Percentiles rank a stretch among this genome's conserved stretches.
Conservation (phyloP, 805 yeast species). For the Myxozyma sirexii region DNA sequence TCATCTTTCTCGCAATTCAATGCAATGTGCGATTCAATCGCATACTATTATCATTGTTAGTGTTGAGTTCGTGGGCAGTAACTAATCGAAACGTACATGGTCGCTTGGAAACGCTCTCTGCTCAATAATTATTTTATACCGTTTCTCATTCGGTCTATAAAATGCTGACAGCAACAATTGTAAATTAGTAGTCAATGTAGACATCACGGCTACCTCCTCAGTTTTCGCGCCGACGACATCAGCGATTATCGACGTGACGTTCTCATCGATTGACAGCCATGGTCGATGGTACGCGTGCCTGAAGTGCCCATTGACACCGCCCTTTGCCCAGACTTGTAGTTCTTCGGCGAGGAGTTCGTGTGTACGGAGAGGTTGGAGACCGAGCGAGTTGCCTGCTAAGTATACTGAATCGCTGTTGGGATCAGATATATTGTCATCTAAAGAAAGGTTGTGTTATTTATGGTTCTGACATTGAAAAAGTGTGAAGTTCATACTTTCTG, state of each 20-base stretch:
- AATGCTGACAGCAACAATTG: constrained; percentile 74
- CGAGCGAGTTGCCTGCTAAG: constrained; percentile 92
- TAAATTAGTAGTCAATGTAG: constrained; percentile 78
- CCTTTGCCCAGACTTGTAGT: constrained; percentile 75
- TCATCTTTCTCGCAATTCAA: constrained; percentile 58
- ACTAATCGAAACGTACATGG: constrained; percentile 41
- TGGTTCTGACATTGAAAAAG: background rate
- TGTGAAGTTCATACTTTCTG: constrained; percentile 11
- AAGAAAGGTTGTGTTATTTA: background rate
- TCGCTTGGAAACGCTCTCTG: constrained; percentile 91
- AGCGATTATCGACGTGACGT: constrained; percentile 68
- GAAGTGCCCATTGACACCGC: constrained; percentile 88
- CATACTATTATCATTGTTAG: constrained; percentile 49
- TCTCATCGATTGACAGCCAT: constrained; percentile 87
- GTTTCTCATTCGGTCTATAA: constrained; percentile 60
- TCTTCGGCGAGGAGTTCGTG: constrained; percentile 62
- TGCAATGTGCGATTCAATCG: constrained; percentile 71
- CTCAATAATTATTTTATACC: constrained; percentile 77
- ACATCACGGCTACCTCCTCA: constrained; percentile 86
- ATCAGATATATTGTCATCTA: constrained; percentile 9
- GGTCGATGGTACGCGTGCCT: constrained; percentile 54
- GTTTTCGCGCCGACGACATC: constrained; percentile 73
- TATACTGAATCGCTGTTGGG: constrained; percentile 46
- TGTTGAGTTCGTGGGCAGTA: too few relatives aligned
- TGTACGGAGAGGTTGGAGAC: constrained; percentile 77